Evolutionary conservation across 169 alveolate species (phyloP), one percentile per base, ranked within the genome.

Genomic region (Cryptosporidium sp.): DNA sequence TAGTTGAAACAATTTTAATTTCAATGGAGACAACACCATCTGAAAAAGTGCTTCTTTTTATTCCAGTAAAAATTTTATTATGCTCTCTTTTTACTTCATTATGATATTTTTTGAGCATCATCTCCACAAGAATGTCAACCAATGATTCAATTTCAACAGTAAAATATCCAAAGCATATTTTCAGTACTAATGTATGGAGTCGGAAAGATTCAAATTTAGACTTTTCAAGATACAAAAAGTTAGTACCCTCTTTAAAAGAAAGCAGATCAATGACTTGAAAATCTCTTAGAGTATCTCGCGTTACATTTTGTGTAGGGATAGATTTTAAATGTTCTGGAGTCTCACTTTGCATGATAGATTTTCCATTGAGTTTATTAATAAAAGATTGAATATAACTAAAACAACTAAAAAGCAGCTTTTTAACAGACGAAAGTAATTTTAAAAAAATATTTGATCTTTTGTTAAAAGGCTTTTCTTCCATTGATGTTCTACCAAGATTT

Each of bases 401-500:
- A 29, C 0, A 65, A 31, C 29, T 29, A n/a, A 65, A n/a, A n/a
- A 65, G 2, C 0, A 29, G 0, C 6, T 35, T 65, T 9, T 35
- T 37, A 33, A 65, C 3, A 0, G 12, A 33, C 3, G 0, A 14
- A 31, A 31, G 8, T 14, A 65, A 8, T n/a, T 35, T 31, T 31
- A 55, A 37, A 59, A 51, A 26, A 14, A n/a, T 26, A 16, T 18
- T 31, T 10, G 55, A 9, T 12, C 37, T 29, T 7, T 58, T 58
- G 23, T 55, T 58, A 3, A 23, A 2, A 21, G 9, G 2, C 8
- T 73, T 37, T 35, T 55, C 58, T 16, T 21, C 10, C 23, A 7
- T 4, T 26, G 62, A 73, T 2, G 58, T 23, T 59, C 71, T 73
- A 23, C 86, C 86, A 26, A 73, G 43, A 73, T 73, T 73, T 23